Base-by-base conservation (phyloP, 768 basidiomycete genomes). In the Boletus rufocinnamomeus region DNA sequence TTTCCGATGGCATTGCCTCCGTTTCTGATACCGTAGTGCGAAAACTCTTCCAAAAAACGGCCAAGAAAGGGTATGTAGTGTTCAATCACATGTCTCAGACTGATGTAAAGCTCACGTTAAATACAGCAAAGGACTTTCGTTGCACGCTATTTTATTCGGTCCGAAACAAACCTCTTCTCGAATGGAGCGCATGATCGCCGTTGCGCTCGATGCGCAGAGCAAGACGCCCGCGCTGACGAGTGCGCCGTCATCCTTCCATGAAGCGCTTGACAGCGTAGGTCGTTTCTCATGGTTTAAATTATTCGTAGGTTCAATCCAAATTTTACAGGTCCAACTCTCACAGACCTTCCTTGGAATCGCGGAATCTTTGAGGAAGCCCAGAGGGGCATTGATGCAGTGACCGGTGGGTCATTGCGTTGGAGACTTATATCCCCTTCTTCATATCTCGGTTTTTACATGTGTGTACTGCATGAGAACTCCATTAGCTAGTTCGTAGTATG, bases 111-210 rank as follows among this genome's bases (percentile, higher is more conserved):
- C 44, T 49, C 11, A 59, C 19, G n/a, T 44, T 30, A 16, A 28
- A 14, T 30, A 13, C 35, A 86, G 84, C 23, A 80, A 77, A 71
- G 76, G 81, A 17, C 72, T 86, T 4, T 83, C 84, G 2, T 79
- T 86, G 57, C 85, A 86, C 19, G 72, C 84, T 0, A 81, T 86
- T 34, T 73, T 80, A 2, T 86, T 86, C 43, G 85, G 84, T 7
- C 71, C 74, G 2, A 60, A 68, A n/a, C 7, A 0, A 35, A 66
- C 55, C 2, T 59, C 58, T 51, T 23, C 38, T 3, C 57, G 66
- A 16, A 71, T 86, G 52, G 64, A 74, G 17, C 67, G 71, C 5
- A 86, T 86, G 84, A 68, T 79, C 3, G 59, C 74, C 6, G 73
- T 83, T 9, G 85, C 85, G 1, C 64, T 65, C 19, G 77, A 81